These are phyloP conservation scores for Pestalotiopsis sp. DNA, from an alignment of 2,329 filamentous ascomycete genomes.

Conservation along the genomic window DNA sequence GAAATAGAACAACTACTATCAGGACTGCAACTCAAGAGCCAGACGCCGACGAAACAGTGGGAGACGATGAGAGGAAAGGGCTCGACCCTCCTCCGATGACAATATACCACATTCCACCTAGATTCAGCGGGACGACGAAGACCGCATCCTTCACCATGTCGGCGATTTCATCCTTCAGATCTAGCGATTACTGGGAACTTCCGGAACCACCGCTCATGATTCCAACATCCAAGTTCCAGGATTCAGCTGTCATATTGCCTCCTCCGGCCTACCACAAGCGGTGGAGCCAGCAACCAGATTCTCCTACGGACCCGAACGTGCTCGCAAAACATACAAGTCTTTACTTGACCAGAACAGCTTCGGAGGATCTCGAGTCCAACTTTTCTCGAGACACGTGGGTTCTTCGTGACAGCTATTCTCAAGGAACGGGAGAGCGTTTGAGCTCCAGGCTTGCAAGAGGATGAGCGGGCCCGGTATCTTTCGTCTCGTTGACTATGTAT, in stretches of 20 bases:
- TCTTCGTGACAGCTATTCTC: not conserved
- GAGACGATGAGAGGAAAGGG: not conserved
- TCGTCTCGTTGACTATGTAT: not conserved
- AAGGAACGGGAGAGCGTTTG: not conserved
- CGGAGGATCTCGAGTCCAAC: conserved; percentile 3
- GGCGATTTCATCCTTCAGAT: not conserved
- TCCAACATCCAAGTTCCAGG: not conserved
- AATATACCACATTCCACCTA: not conserved
- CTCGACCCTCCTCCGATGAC: not conserved
- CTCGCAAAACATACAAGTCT: conserved; percentile 3
- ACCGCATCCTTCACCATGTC: conserved; percentile 3
- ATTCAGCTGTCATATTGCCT: not conserved
- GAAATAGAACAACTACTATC: too few species aligned
- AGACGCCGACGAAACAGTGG: not conserved
- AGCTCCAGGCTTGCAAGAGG: not conserved
- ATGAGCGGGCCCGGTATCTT: not conserved
- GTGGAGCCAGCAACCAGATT: conserved; percentile 3
- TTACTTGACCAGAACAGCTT: not conserved
- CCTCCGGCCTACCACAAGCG: not conserved
- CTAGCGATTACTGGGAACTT: not conserved
- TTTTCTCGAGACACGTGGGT: not conserved
- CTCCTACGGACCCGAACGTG: not conserved
- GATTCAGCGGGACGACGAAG: not conserved
- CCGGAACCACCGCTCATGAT: not conserved
- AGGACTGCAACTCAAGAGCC: not conserved